Conservation (phyloP, 495 filamentous ascomycete species). For the Venustampulla echinocandica region DNA sequence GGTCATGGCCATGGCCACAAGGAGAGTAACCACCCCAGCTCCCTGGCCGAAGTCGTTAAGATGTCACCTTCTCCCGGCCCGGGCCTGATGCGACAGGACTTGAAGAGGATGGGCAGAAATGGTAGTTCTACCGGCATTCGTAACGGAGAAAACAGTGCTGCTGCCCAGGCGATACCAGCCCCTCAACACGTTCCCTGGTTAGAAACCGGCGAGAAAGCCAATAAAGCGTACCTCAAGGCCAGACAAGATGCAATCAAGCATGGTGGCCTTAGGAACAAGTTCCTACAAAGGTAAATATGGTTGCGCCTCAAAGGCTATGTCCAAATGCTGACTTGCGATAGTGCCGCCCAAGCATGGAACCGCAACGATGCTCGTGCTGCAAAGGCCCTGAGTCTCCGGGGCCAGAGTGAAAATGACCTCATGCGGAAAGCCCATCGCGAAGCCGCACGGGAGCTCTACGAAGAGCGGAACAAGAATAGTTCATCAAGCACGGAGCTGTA, state of each 20-base stretch:
- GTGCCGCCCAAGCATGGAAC: slow-evolving; percentile 99
- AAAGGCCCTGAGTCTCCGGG: slow-evolving; percentile 86
- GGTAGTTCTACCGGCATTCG: slow-evolving; percentile 44
- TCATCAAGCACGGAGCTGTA: slow-evolving; percentile 63
- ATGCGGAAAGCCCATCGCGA: slow-evolving; percentile 97
- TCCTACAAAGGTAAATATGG: slow-evolving; percentile 71
- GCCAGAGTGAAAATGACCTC: slow-evolving; percentile 90
- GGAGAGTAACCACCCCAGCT: slow-evolving; percentile 59
- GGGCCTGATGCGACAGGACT: slow-evolving; percentile 37
- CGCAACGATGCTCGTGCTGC: slow-evolving; percentile 94
- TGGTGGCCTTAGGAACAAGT: slow-evolving; percentile 91
- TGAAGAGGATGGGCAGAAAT: slow-evolving; percentile 42
- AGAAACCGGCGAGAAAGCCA: slow-evolving; percentile 83
- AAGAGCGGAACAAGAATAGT: slow-evolving; percentile 80
- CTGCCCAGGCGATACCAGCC: slow-evolving; percentile 70
- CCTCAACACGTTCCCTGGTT: slow-evolving; percentile 96
- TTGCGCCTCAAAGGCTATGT: background rate
- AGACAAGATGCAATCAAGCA: slow-evolving; percentile 93
- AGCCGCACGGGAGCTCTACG: slow-evolving; percentile 84
- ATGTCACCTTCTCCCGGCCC: slow-evolving; percentile 74
- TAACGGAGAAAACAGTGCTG: slow-evolving; percentile 68
- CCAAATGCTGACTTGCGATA: slow-evolving; percentile 30
- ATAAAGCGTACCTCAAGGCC: slow-evolving; percentile 89
- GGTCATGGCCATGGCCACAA: slow-evolving; percentile 66
- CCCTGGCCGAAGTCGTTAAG: slow-evolving; percentile 89